Conservation (phyloP, 257 asterid genomes). For the Solanum pinnatisectum region DNA sequence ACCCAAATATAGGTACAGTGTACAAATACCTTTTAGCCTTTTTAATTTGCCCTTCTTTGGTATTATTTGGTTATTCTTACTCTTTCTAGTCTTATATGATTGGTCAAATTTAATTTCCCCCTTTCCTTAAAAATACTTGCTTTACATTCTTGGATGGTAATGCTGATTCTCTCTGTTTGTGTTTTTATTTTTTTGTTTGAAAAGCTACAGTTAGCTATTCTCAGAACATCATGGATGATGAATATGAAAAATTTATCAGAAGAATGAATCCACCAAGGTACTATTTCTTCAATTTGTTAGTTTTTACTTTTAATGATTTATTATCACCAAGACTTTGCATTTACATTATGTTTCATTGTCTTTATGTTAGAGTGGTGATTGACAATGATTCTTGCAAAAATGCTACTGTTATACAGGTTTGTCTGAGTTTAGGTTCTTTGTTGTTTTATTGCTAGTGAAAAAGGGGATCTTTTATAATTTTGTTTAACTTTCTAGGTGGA, state of each 20-base stretch:
- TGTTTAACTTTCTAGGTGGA: slow-evolving; percentile 7
- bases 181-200: background rate
- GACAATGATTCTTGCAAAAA: slow-evolving; percentile 16
- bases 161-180: background rate
- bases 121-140: background rate
- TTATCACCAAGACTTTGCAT: background rate
- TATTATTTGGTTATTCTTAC: background rate
- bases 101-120: background rate
- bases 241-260: slow-evolving; percentile 19
- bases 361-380: slow-evolving; percentile 18
- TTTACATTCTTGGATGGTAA: slow-evolving; percentile 12
- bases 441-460: background rate
- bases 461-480: background rate
- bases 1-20: background rate
- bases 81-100: background rate
- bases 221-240: slow-evolving; percentile 16
- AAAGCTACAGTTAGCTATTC: slow-evolving; percentile 7
- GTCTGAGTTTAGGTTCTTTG: background rate
- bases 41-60: background rate
- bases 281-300: background rate
- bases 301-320: background rate
- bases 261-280: slow-evolving; percentile 29
- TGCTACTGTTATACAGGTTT: slow-evolving; percentile 18
- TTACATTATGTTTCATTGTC: background rate
- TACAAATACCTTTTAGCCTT: slow-evolving; percentile 4